A percentile compares a stretch with the other conserved stretches of the same genome.
These are phyloP conservation scores for Sporothrix mexicana DNA, from an alignment of 2,329 filamentous ascomycete species.

Conservation along the genomic window DNA sequence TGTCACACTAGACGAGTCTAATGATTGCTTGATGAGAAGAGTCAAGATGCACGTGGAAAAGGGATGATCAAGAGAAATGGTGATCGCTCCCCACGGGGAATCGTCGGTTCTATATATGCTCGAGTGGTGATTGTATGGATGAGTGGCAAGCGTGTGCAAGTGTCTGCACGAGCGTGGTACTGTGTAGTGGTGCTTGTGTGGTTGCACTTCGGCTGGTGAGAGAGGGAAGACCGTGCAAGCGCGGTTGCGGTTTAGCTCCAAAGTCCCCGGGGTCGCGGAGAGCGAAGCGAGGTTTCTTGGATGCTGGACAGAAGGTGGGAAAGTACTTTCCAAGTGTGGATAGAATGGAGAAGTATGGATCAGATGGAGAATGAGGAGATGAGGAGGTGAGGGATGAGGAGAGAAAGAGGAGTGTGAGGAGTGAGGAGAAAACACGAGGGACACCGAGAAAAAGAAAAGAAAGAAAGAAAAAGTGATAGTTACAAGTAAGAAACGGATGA, in stretches of 20 bases:
- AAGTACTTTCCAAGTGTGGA: neutral
- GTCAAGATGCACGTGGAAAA: conserved; percentile 21
- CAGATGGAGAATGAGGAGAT: conserved; percentile 4
- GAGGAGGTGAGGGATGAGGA: neutral
- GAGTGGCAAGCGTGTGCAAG: neutral
- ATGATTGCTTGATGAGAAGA: conserved; percentile 14
- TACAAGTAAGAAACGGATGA: neutral
- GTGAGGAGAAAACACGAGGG: conserved; percentile 11
- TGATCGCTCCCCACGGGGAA: conserved; percentile 29
- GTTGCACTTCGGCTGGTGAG: neutral
- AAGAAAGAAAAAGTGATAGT: neutral
- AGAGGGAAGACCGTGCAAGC: neutral
- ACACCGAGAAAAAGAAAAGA: neutral
- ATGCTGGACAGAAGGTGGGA: neutral
- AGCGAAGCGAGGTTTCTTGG: neutral
- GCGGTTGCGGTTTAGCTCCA: conserved; percentile 14
- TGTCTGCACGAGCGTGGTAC: neutral
- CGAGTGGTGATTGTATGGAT: conserved; percentile 22
- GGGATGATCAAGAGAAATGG: neutral
- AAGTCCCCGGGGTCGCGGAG: conserved; percentile 16
- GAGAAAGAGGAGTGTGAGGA: neutral
- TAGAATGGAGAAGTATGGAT: conserved; percentile 20
- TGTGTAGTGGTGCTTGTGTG: no score
- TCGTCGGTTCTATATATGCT: conserved; percentile 24
- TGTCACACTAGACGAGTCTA: neutral